Evolutionary conservation across 345 rosid genomes (phyloP), one percentile per base, ranked within the genome.

Genomic region (Orychophragmus violaceus): DNA sequence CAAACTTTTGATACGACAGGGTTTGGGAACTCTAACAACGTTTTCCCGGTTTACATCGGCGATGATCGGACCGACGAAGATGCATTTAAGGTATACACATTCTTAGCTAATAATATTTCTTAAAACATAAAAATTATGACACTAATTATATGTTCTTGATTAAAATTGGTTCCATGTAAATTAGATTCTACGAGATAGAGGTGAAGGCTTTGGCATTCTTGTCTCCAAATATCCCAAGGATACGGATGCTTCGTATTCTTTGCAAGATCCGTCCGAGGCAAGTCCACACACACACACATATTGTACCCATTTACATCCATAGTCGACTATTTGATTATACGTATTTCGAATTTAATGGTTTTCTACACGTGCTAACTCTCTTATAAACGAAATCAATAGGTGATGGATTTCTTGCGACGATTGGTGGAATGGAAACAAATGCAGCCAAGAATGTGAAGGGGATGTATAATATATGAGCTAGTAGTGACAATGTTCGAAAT

Each of bases 1-100:
- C 1, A 55, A 62, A 11, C 44, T n/a, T 76, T n/a, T n/a, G 27
- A 25, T 62, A 27, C 51, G 19, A 37, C 67, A 93, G 99, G 97
- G 60, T 91, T 76, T 53, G 88, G 87, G 17, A 82, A 91, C 53
- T 83, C 85, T 65, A 71, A 70, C 3, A 80, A 89, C 48, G 99
- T 87, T 48, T 85, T 95, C 2, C 99, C 99, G 0, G 83, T 95
- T 2, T 95, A 95, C 55, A 95, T 95, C 22, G 99, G 99, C 0
- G 99, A 95, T 32, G 99, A 95, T 69, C 77, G 85, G 16, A 91
- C 96, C 0, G 99, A 95, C 23, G 99, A 95, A 69, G 99, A 95
- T 68, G 99, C 99, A 36, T 95, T 95, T 63, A 88, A 87, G 95
- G 99, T 94, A 81, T 68, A 74, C 17, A 1, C n/a, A 5, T 9